Percentiles rank a stretch among this genome's conserved stretches.
Evolutionary conservation across 768 basidiomycete genomes (phyloP).

Genomic region (Flagelloscypha sp.): DNA sequence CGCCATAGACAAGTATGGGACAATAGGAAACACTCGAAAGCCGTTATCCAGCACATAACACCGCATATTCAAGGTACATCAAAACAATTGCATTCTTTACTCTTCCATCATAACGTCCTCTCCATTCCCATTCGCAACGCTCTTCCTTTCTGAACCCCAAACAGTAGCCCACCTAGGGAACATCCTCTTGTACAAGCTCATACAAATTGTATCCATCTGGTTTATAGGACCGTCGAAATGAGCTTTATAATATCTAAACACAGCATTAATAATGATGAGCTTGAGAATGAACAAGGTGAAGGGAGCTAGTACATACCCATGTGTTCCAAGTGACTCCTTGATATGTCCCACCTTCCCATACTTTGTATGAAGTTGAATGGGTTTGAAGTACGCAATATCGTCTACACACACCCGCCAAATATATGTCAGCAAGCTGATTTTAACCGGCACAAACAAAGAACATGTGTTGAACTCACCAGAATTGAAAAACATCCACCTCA

Average conservation of each 20-base stretch:
- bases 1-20: too few species aligned
- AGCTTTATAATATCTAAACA: slow-evolving; percentile 98
- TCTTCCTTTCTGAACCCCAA: slow-evolving; percentile 25
- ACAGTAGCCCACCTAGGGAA: slow-evolving; percentile 78
- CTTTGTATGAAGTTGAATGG: slow-evolving; percentile 89
- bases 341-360: slow-evolving; percentile 86
- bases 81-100: too few species aligned
- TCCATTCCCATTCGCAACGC: not conserved
- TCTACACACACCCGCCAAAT: slow-evolving; percentile 27
- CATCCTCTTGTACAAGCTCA: slow-evolving; percentile 91
- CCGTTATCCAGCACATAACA: too few species aligned
- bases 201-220: slow-evolving; percentile 96
- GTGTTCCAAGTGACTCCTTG: slow-evolving; percentile 86
- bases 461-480: slow-evolving; percentile 57
- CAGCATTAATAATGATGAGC: too few species aligned
- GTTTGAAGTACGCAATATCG: slow-evolving; percentile 88
- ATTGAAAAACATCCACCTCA: slow-evolving; percentile 99
- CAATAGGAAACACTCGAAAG: too few species aligned
- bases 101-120: slow-evolving; percentile 22
- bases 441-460: not conserved
- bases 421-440: slow-evolving; percentile 1
- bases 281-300: too few species aligned
- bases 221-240: slow-evolving; percentile 88
- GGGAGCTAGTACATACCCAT: slow-evolving; percentile 59
- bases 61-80: too few species aligned